Evolutionary conservation across 106 monocot genomes (phyloP), one percentile per base, ranked within the genome.

Genomic region (Hemerocallis citrina): DNA sequence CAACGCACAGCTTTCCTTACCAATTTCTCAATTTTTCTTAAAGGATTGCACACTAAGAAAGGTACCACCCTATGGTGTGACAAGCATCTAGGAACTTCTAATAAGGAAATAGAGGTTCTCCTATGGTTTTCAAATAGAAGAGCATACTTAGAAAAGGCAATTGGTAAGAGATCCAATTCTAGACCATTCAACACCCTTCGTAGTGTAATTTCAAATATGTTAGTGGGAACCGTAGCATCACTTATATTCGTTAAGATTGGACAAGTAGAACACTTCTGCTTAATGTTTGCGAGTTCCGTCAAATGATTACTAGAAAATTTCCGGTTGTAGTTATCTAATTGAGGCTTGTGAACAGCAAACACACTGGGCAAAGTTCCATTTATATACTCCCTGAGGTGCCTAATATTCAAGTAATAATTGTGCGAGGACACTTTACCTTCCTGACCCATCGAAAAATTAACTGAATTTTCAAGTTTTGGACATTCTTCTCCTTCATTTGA

Each of bases 141-240:
- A 32, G 69, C 63, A 64, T 73, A 73, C 41, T 62, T 81, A n/a
- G 85, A 69, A 55, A 94, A 94, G 13, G 85, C 77, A 31, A 89
- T 20, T 17, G 62, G 66, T 29, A 80, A 47, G n/a, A 85, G 44
- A 57, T 77, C 57, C 43, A 62, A 55, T 30, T 56, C 38, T n/a
- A 94, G 63, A 65, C 68, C 34, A 59, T 58, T 63, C 38, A 94
- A 61, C 48, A 67, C 19, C 46, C 68, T 84, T 25, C 76, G 34
- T n/a, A 60, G 71, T 56, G 86, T 78, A 17, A 86, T 70, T 65
- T 95, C 95, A 77, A 80, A 68, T 61, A 90, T 62, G 71, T 62
- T 86, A 28, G 55, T 70, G 10, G 94, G 89, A 25, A 71, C 55
- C 46, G 74, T 72, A 13, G 64, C 74, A 63, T 86, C 81, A 47